Conservation (phyloP, 177 flowering plant species). For the Vitis hybrid region DNA sequence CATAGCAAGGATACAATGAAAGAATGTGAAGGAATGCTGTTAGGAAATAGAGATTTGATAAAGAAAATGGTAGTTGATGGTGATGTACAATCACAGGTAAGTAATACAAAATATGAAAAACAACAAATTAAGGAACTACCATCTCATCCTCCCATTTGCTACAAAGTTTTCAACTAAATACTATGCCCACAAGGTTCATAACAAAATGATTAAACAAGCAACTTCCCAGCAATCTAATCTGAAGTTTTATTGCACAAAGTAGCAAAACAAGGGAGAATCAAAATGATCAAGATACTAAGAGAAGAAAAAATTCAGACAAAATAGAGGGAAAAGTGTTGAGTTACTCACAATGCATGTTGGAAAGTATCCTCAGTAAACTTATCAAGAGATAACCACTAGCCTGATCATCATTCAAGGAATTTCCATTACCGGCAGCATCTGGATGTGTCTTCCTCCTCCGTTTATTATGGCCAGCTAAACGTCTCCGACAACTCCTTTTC, state of each 20-base stretch:
- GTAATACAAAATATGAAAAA: neutral
- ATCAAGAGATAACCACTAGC: conserved; percentile 60
- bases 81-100: neutral
- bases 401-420: conserved; percentile 51
- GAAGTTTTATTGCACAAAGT: neutral
- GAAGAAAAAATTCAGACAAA: neutral
- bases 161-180: neutral
- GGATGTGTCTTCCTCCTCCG: conserved; percentile 84
- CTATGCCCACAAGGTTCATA: neutral
- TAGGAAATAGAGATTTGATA: too few species aligned
- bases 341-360: conserved; percentile 76
- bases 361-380: conserved; percentile 67
- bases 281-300: neutral
- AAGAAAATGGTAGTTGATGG: neutral
- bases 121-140: neutral
- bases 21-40: too few species aligned
- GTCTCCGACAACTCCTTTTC: conserved; percentile 90
- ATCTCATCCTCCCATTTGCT: neutral
- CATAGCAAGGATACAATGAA: too few species aligned
- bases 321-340: neutral
- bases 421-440: conserved; percentile 44
- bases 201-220: neutral
- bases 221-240: neutral
- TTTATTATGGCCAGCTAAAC: conserved; percentile 90
- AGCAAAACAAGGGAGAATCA: neutral